Percentiles rank a stretch among this genome's conserved stretches.
These are phyloP conservation scores for Linnemannia exigua DNA, from an alignment of 192 early-diverging fungal genomes.

Conservation along the genomic window DNA sequence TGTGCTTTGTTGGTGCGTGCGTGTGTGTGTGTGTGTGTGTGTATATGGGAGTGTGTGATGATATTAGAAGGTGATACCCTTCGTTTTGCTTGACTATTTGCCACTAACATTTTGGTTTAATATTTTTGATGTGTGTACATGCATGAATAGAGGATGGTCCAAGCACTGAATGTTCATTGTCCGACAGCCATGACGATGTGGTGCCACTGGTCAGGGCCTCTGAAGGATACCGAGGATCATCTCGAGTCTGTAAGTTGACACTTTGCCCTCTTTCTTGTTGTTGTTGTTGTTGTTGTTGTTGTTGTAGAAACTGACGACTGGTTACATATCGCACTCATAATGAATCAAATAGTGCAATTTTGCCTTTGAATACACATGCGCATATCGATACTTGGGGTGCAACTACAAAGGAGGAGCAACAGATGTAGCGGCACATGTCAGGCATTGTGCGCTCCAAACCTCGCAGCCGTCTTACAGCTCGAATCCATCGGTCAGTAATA, in stretches of 20 bases:
- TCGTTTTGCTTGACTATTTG: neutral
- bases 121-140: neutral
- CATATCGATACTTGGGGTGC: slow-evolving; percentile 24
- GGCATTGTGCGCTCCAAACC: slow-evolving; percentile 8
- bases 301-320: neutral
- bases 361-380: slow-evolving; percentile 18
- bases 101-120: neutral
- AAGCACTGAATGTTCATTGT: slow-evolving; percentile 23
- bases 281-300: too few species aligned
- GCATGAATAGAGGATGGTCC: slow-evolving; percentile 20
- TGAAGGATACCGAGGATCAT: slow-evolving; percentile 22
- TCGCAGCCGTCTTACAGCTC: neutral
- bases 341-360: slow-evolving; percentile 21
- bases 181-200: slow-evolving; percentile 29
- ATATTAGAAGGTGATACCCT: neutral
- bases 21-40: too few species aligned
- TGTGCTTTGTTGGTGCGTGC: neutral
- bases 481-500: neutral
- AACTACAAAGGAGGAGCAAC: slow-evolving; percentile 1
- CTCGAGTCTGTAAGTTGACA: slow-evolving; percentile 13
- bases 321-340: neutral
- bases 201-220: slow-evolving; percentile 30
- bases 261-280: neutral
- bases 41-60: too few species aligned
- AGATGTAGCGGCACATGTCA: slow-evolving; percentile 17